Base-by-base conservation (phyloP, 1,284 basidiomycete genomes). In the Peniophora sp. region DNA sequence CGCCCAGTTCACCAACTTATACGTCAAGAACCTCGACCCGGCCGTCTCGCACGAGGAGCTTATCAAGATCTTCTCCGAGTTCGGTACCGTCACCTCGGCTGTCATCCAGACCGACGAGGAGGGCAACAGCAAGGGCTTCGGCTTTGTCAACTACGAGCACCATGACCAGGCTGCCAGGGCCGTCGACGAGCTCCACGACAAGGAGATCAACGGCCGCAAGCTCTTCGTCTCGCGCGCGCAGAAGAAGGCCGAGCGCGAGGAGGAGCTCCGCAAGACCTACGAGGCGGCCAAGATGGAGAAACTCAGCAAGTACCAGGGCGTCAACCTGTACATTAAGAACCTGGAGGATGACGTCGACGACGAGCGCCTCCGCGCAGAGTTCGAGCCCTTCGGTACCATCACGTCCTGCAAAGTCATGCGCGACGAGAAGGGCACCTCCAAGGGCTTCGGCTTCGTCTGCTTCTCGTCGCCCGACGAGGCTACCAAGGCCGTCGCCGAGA, bases 291-390 rank as follows among this genome's bases (percentile, higher is more conserved):
- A 96, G 75, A 85, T 95, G 79, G 97, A 99, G 81, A 96, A 96
- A 72, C 73, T 97, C 62, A 90, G 88, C 83, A 98, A 99, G 76
- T 97, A 93, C 67, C 94, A 97, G 64, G 97, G 97, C 56, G 94
- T 98, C 70, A 99, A 99, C 78, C 79, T 99, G 52, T 99, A 99
- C 78, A 88, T 99, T 83, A 99, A 99, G 83, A 99, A 99, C 77
- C 75, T 89, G 63, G 84, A 90, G 68, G 93, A 96, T 64, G 91
- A 95, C 62, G 81, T 94, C 61, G 92, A 96, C 64, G 95, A 97
- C 64, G 94, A 97, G 56, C 92, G 93, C 69, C 86, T 97, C 62
- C 89, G 92, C 56, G 74, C 79, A 58, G 95, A 99, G 73, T 99
- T 99, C 62, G 94, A 97, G 71, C 86, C 93, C 24, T 99, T 93